These are phyloP conservation scores for Hyaloscypha bicolor DNA, from an alignment of 495 filamentous ascomycete species.

Conservation along the genomic window DNA sequence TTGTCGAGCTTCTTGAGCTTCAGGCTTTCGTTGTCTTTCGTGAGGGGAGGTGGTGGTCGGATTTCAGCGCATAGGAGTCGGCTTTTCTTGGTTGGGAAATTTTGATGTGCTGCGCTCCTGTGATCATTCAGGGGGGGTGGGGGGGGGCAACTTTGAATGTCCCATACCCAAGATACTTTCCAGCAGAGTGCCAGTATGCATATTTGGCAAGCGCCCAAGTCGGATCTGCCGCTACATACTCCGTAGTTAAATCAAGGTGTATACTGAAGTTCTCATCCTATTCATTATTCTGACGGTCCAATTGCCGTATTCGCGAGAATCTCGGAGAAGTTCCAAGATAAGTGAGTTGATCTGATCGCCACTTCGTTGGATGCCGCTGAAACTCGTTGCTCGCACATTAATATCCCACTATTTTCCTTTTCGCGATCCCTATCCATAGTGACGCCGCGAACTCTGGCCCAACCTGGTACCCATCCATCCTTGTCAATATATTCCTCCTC, in stretches of 20 bases:
- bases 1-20: neutral
- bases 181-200: neutral
- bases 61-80: neutral
- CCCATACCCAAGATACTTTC: neutral
- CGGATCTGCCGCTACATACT: too few relatives aligned
- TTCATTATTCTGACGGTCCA: neutral
- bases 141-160: neutral
- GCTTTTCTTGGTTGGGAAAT: neutral
- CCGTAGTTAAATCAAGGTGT: neutral
- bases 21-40: neutral
- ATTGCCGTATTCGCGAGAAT: neutral
- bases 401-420: neutral
- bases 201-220: neutral
- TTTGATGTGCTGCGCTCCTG: neutral
- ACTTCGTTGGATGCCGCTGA: neutral
- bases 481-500: conserved; percentile 40
- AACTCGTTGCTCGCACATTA: conserved; percentile 10
- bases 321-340: neutral
- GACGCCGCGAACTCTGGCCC: conserved; percentile 13
- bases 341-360: neutral
- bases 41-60: neutral
- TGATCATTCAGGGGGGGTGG: neutral
- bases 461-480: conserved; percentile 5
- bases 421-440: conserved; percentile 2
- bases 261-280: neutral